Evolutionary conservation across 257 asterid species (phyloP).

Genomic region (Rauvolfia tetraphylla): DNA sequence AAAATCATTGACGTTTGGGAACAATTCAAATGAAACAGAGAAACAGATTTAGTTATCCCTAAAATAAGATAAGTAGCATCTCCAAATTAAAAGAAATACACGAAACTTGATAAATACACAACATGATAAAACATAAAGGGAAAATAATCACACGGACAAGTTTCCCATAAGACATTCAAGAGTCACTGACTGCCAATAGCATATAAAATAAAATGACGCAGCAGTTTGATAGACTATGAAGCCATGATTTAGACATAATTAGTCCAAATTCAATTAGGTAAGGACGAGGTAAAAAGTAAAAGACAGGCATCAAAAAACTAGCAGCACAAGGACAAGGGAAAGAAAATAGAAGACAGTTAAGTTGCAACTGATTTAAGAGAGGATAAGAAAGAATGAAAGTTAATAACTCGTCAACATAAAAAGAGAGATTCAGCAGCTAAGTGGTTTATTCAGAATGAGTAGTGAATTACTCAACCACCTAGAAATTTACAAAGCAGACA

Average conservation of each 20-base stretch:
- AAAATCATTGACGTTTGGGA: constrained; percentile 1
- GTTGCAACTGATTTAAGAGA: neutral
- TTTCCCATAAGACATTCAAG: neutral
- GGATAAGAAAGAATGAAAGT: neutral
- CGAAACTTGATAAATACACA: neutral
- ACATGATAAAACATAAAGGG: neutral
- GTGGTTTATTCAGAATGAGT: neutral
- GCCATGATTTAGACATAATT: no score
- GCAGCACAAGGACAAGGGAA: neutral
- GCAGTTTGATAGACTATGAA: neutral
- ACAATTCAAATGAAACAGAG: neutral
- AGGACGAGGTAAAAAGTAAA: neutral
- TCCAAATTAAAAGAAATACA: neutral
- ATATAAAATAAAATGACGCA: neutral
- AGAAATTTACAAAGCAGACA: neutral
- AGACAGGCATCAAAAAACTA: neutral
- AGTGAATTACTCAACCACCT: neutral
- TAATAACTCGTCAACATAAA: no score
- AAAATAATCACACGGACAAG: neutral
- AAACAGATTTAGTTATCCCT: neutral
- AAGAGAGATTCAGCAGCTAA: neutral
- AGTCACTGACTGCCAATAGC: neutral
- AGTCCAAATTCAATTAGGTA: neutral
- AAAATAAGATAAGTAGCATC: neutral
- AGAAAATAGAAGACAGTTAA: neutral